A percentile compares a stretch with the other conserved stretches of the same genome.
phyloP scores from a whole-genome alignment of 306 rosid species.

The Castanea crenata region DNA sequence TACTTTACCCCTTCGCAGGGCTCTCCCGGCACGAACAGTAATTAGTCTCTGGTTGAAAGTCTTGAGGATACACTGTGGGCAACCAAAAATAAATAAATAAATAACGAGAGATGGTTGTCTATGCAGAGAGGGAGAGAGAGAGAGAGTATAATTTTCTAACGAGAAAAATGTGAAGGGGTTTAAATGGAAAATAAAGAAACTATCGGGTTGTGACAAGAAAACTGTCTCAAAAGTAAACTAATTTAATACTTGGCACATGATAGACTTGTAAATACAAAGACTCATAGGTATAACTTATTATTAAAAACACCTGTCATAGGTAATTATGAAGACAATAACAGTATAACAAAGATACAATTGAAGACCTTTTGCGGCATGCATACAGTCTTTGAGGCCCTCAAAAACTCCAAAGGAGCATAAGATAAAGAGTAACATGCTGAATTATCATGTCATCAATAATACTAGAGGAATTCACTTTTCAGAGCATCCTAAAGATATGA shows the following conservation, averaged over 20 bases:
- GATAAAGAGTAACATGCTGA: background rate
- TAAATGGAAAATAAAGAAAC: background rate
- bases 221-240: background rate
- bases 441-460: background rate
- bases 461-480: background rate
- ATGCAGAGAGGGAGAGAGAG: background rate
- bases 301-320: background rate
- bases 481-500: background rate
- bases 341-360: background rate
- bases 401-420: background rate
- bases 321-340: too few species aligned
- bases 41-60: too few species aligned
- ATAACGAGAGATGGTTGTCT: background rate
- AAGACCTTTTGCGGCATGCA: background rate
- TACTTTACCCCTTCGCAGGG: too few species aligned
- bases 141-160: background rate
- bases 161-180: background rate
- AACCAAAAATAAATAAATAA: too few species aligned
- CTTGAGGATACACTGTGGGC: too few species aligned
- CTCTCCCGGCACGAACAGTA: too few species aligned
- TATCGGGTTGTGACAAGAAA: background rate
- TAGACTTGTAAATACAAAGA: background rate
- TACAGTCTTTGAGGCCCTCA: background rate
- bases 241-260: background rate
- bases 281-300: background rate